phyloP scores from a whole-genome alignment of 345 rosid genomes.

The Syzygium aromaticum region DNA sequence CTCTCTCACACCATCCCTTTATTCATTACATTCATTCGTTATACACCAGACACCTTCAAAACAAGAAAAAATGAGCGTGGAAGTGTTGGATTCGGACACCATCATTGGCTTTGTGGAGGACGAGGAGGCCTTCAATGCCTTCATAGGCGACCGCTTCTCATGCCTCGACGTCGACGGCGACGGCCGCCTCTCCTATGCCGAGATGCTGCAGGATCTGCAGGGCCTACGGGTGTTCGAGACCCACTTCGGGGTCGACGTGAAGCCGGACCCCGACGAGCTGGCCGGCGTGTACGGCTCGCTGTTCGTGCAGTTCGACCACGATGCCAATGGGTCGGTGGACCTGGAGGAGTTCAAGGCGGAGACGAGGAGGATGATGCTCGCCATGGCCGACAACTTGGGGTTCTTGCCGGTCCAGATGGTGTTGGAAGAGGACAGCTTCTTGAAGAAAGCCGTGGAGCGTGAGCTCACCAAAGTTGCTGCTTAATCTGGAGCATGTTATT shows the following conservation, averaged over 20 bases:
- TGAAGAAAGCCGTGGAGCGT: conserved; percentile 37
- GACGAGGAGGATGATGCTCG: conserved; percentile 9
- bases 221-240: conserved; percentile 3
- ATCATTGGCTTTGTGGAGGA: conserved; percentile 1
- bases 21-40: neutral
- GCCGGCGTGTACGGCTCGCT: conserved; percentile 1
- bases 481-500: neutral
- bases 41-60: neutral
- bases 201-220: conserved; percentile 3
- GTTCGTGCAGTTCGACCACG: conserved; percentile 3
- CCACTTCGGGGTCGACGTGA: conserved; percentile 4
- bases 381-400: conserved; percentile 11
- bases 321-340: conserved; percentile 8
- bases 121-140: neutral
- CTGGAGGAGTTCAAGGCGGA: conserved; percentile 11
- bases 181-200: conserved; percentile 1
- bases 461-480: conserved; percentile 14
- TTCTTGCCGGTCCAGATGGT: conserved; percentile 43
- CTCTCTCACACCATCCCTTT: neutral
- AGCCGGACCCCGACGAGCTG: neutral
- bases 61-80: neutral
- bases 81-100: neutral
- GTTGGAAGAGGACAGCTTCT: conserved; percentile 34
- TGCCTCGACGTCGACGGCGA: neutral
- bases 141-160: neutral